Percentiles rank a stretch among this genome's conserved stretches.
These are phyloP conservation scores for Lodderomyces margitis DNA, from an alignment of 1,139 yeast species.

Conservation along the genomic window DNA sequence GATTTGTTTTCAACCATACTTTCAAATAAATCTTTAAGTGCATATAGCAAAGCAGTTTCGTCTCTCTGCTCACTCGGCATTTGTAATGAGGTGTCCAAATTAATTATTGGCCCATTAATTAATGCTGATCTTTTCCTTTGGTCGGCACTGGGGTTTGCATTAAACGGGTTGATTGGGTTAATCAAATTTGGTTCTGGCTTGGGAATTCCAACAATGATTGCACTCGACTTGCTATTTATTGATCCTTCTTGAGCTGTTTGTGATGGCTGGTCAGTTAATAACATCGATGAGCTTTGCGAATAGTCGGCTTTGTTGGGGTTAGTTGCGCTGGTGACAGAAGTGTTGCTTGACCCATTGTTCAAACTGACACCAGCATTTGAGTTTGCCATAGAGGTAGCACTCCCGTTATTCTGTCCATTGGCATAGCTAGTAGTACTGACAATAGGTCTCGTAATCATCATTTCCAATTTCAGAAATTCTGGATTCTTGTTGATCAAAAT, in stretches of 20 bases:
- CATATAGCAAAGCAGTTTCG: constrained; percentile 60
- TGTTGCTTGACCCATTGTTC: constrained; percentile 10
- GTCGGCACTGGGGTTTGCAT: constrained; percentile 61
- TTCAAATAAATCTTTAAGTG: constrained; percentile 83
- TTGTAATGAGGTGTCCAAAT: constrained; percentile 65
- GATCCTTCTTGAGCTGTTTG: constrained; percentile 20
- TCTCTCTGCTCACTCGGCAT: constrained; percentile 42
- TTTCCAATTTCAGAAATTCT: constrained; percentile 33
- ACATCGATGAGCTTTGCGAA: constrained; percentile 39
- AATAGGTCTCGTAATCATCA: constrained; percentile 41
- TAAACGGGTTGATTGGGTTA: constrained; percentile 41
- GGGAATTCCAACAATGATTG: constrained; percentile 45
- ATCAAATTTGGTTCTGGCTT: constrained; percentile 37
- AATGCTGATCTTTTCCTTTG: constrained; percentile 79
- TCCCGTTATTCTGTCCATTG: constrained; percentile 1
- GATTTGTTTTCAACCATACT: constrained; percentile 71
- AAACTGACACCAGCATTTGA: not conserved
- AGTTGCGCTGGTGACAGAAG: constrained; percentile 4
- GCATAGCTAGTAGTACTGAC: not conserved
- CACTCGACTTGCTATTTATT: constrained; percentile 31
- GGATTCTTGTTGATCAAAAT: constrained; percentile 28
- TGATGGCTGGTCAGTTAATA: constrained; percentile 25
- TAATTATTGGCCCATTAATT: constrained; percentile 78
- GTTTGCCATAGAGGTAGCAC: not conserved
- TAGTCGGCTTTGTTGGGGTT: constrained; percentile 25